Percentiles rank a stretch among this genome's conserved stretches.
Evolutionary conservation across 352 stramenopile genomes (phyloP).

Genomic region (Globisporangium okanoganense): DNA sequence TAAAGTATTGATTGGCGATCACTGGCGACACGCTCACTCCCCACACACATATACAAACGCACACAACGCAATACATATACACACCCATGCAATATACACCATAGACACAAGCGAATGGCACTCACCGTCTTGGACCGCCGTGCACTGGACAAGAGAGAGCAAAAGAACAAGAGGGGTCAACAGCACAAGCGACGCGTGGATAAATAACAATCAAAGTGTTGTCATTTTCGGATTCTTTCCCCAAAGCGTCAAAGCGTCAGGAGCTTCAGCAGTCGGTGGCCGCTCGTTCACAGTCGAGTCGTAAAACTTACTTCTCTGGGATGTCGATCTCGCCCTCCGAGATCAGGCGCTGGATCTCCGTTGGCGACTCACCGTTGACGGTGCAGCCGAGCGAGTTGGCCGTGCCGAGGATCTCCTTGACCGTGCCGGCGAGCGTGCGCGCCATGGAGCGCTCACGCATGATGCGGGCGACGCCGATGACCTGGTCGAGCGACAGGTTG

Average conservation of each 20-base stretch:
- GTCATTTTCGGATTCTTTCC: slow-evolving; percentile 14
- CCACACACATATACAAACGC: slow-evolving; percentile 3
- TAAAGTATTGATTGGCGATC: slow-evolving; percentile 27
- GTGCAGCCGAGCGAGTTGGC: slow-evolving; percentile 98
- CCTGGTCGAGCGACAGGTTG: slow-evolving; percentile 99
- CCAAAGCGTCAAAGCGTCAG: slow-evolving; percentile 13
- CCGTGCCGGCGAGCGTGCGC: slow-evolving; percentile 93
- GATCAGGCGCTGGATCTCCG: slow-evolving; percentile 96
- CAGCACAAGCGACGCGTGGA: slow-evolving; percentile 4
- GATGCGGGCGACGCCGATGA: slow-evolving; percentile 97
- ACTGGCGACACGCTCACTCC: slow-evolving; percentile 15
- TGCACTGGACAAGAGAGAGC: slow-evolving; percentile 2
- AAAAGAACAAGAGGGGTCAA: slow-evolving; percentile 3
- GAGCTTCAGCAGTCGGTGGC: neutral
- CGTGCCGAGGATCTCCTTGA: slow-evolving; percentile 99
- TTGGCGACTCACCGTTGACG: slow-evolving; percentile 97
- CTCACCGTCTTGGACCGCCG: neutral
- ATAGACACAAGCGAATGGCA: too few species aligned
- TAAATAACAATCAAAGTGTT: slow-evolving; percentile 17
- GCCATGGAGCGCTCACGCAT: slow-evolving; percentile 99
- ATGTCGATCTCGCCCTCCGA: slow-evolving; percentile 97
- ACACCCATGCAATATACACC: slow-evolving; percentile 3
- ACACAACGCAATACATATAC: slow-evolving; percentile 6
- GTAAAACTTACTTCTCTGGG: slow-evolving; percentile 90
- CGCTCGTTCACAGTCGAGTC: neutral